phyloP scores from a whole-genome alignment of 2,329 filamentous ascomycete genomes.

The Emericellopsis atlantica region DNA sequence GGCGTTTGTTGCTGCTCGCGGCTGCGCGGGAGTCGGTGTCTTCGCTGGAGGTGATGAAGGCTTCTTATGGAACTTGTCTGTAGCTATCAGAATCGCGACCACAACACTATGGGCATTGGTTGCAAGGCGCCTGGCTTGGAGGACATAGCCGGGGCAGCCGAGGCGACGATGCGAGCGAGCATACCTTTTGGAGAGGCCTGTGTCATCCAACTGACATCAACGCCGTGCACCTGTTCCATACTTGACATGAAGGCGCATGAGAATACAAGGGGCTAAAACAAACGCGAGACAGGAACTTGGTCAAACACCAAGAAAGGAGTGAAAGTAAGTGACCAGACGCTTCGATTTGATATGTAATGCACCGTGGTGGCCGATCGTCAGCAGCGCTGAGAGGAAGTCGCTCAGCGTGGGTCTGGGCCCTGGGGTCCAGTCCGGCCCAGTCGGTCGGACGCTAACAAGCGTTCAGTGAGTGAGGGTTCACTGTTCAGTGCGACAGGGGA shows the following conservation, averaged over 20 bases:
- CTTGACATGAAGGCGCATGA: constrained; percentile 7
- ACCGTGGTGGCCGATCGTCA: background rate
- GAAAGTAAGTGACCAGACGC: background rate
- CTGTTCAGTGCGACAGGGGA: too few species aligned
- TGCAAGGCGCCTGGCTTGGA: background rate
- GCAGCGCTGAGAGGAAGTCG: background rate
- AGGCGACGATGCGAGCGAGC: constrained; percentile 20
- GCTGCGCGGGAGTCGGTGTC: constrained; percentile 14
- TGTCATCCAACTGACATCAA: constrained; percentile 83
- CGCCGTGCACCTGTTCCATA: constrained; percentile 72
- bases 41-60: constrained; percentile 13
- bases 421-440: too few species aligned
- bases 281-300: constrained; percentile 1
- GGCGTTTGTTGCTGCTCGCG: constrained; percentile 4
- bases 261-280: background rate
- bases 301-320: background rate
- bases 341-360: background rate
- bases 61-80: constrained; percentile 18
- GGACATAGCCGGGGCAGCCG: background rate
- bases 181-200: constrained; percentile 74
- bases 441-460: too few species aligned
- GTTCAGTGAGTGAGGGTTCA: too few species aligned
- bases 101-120: background rate
- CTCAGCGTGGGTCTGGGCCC: background rate
- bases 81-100: background rate